Evolutionary conservation across 108 stramenopile genomes (phyloP), one percentile per base, ranked within the genome.

Genomic region (Cyclotella cryptica): DNA sequence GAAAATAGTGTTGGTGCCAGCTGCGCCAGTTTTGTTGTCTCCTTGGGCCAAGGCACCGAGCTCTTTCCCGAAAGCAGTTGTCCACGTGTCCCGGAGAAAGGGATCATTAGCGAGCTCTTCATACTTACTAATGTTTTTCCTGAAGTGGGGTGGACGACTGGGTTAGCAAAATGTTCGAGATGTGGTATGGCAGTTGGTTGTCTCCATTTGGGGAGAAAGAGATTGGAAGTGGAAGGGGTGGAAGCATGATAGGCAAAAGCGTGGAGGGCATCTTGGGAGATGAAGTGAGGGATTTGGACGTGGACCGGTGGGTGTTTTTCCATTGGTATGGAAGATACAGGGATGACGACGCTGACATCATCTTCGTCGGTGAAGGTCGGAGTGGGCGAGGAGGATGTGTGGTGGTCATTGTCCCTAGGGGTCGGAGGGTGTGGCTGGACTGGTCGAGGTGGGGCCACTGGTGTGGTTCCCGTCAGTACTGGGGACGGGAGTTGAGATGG

Each of bases 31-130:
- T 57, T 41, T n/a, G 62, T 73, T 39, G 18, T 64, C 44, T 41
- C 74, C 74, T 67, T 75, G 74, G n/a, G 66, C 66, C 51, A 75
- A 41, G 9, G 28, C n/a, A n/a, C n/a, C n/a, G n/a, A n/a, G n/a
- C n/a, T n/a, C n/a, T n/a, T n/a, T n/a, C n/a, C n/a, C n/a, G n/a
- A n/a, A n/a, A n/a, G n/a, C n/a, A n/a, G n/a, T n/a, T n/a, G n/a
- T n/a, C n/a, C n/a, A n/a, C 30, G 62, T 41, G n/a, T 43, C 55
- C 10, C 41, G 14, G 21, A 27, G 30, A 18, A 13, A 7, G n/a
- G 69, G 69, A 27, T 57, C 54, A 26, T 43, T 43, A 3, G 47
- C 52, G 21, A 69, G 68, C 29, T 53, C 29, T n/a, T 53, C 29
- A 39, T 69, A 69, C 10, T 27, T 51, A 12, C 43, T 69, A 11